phyloP scores from a whole-genome alignment of 495 filamentous ascomycete genomes.

The Sporormia fimetaria region DNA sequence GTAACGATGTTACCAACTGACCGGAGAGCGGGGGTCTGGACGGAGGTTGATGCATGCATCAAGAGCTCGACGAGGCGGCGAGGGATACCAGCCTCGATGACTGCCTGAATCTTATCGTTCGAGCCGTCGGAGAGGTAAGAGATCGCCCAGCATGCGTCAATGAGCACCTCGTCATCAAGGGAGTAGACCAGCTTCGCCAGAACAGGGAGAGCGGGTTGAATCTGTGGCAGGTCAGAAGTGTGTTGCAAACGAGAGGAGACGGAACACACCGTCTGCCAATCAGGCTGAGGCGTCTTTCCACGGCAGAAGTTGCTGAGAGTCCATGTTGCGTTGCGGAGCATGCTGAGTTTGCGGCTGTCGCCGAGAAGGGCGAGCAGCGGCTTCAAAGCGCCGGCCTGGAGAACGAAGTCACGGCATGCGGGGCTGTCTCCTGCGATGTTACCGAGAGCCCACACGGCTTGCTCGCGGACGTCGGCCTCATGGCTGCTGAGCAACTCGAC shows the following conservation, averaged over 20 bases:
- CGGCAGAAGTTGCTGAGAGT: slow-evolving; percentile 99
- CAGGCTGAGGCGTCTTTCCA: slow-evolving; percentile 97
- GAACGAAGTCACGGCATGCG: slow-evolving; percentile 88
- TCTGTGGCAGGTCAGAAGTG: slow-evolving; percentile 44
- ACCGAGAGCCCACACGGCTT: slow-evolving; percentile 96
- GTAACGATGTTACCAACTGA: slow-evolving; percentile 99
- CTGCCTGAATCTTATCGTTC: slow-evolving; percentile 99
- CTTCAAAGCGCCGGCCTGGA: slow-evolving; percentile 77
- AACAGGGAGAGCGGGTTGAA: slow-evolving; percentile 89
- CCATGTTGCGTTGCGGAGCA: slow-evolving; percentile 98
- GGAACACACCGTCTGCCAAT: slow-evolving; percentile 74
- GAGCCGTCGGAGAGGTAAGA: slow-evolving; percentile 98
- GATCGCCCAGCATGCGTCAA: slow-evolving; percentile 99
- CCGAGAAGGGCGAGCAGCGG: slow-evolving; percentile 81
- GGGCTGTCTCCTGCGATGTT: slow-evolving; percentile 99
- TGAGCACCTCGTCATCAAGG: slow-evolving; percentile 94
- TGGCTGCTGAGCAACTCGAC: slow-evolving; percentile 90
- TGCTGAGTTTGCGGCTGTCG: slow-evolving; percentile 97
- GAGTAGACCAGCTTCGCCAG: slow-evolving; percentile 97
- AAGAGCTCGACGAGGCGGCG: slow-evolving; percentile 93
- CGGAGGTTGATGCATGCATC: slow-evolving; percentile 98
- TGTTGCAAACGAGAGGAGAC: slow-evolving; percentile 8
- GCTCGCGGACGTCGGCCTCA: slow-evolving; percentile 96
- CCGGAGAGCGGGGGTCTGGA: slow-evolving; percentile 92
- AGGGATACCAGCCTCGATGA: slow-evolving; percentile 96